These are phyloP conservation scores for Hippophae gyantsensis DNA, from an alignment of 306 rosid genomes.

Conservation along the genomic window DNA sequence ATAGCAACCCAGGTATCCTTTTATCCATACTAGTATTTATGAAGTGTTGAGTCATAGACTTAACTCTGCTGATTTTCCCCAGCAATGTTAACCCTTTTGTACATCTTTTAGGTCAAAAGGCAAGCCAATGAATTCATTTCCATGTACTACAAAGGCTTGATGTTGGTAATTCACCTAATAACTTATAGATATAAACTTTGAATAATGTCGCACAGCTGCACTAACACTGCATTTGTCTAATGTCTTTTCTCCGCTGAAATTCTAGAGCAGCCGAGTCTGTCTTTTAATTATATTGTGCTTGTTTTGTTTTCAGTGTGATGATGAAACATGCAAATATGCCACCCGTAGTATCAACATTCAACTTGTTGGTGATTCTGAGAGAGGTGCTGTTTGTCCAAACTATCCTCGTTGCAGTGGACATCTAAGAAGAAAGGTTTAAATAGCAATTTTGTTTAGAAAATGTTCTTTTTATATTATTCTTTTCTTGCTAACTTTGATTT, in stretches of 20 bases:
- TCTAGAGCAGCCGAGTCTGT: too few species aligned
- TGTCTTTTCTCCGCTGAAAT: background rate
- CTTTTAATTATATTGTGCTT: background rate
- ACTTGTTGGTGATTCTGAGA: slow-evolving; percentile 79
- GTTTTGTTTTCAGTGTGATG: slow-evolving; percentile 64
- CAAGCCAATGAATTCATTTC: slow-evolving; percentile 66
- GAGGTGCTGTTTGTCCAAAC: slow-evolving; percentile 89
- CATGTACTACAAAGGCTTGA: slow-evolving; percentile 58
- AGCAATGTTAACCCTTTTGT: slow-evolving; percentile 4
- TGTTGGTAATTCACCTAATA: slow-evolving; percentile 45
- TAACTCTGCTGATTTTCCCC: background rate
- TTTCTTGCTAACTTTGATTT: background rate
- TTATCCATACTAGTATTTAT: background rate
- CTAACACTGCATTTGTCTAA: background rate
- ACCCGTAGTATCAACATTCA: slow-evolving; percentile 70
- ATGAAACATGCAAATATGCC: slow-evolving; percentile 72
- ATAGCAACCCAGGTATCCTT: slow-evolving; percentile 73
- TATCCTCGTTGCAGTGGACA: slow-evolving; percentile 83
- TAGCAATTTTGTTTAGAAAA: slow-evolving; percentile 9
- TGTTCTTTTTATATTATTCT: background rate
- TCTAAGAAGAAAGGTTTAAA: slow-evolving; percentile 62
- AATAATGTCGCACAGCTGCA: background rate
- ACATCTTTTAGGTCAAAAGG: slow-evolving; percentile 60
- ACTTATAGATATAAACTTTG: slow-evolving; percentile 1
- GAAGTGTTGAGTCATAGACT: slow-evolving; percentile 4